Evolutionary conservation across 1,139 yeast genomes (phyloP).

Genomic region (Yamadazyma taylorii): DNA sequence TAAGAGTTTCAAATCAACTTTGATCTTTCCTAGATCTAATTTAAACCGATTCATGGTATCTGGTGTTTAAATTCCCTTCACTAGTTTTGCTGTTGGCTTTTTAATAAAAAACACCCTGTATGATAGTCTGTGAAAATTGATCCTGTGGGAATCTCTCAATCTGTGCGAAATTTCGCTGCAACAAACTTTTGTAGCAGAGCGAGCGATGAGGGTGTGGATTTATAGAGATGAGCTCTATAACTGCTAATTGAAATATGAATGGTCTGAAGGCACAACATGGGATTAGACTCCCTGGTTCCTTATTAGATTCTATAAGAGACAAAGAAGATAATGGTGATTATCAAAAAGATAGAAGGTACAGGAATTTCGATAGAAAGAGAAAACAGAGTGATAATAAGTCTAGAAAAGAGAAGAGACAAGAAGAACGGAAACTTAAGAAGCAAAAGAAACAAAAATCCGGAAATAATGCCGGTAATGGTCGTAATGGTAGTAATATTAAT

Average conservation of each 20-base stretch:
- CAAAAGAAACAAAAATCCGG: constrained; percentile 31
- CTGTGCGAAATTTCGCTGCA: constrained; percentile 1
- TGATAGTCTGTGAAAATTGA: background rate
- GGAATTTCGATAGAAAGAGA: constrained; percentile 22
- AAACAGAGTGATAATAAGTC: constrained; percentile 33
- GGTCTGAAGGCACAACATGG: constrained; percentile 33
- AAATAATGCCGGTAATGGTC: no score
- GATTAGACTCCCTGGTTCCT: constrained; percentile 64
- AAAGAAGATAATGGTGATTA: constrained; percentile 46
- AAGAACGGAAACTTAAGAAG: constrained; percentile 53
- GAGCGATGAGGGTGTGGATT: no score
- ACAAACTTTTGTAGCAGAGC: constrained; percentile 2
- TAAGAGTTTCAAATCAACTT: constrained; percentile 53
- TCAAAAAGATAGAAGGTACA: constrained; percentile 32
- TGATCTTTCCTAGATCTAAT: constrained; percentile 41
- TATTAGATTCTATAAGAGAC: constrained; percentile 62
- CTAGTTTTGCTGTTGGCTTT: no score
- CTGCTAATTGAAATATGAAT: background rate
- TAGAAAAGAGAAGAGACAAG: constrained; percentile 59
- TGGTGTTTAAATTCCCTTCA: no score
- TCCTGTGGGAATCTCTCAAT: no score
- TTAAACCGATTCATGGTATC: constrained; percentile 35
- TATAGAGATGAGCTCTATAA: constrained; percentile 11
- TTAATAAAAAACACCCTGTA: no score
- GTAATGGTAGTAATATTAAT: no score